Percentiles rank a stretch among this genome's conserved stretches.
phyloP scores from a whole-genome alignment of 1,284 basidiomycete genomes.

The Heterobasidion occidentale region DNA sequence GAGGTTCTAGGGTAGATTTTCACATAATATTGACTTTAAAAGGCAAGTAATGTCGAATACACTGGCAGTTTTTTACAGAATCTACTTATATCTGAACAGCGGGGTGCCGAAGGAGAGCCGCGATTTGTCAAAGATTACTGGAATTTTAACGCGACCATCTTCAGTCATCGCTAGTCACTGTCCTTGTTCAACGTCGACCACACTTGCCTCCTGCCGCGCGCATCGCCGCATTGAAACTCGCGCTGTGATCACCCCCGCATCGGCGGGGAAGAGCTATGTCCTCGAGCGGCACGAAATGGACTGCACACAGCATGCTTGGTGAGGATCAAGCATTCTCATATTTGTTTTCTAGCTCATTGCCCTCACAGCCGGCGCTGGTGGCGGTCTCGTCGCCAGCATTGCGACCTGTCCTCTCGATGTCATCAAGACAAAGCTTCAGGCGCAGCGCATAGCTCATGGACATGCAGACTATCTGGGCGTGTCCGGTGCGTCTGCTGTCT shows the following conservation, averaged over 20 bases:
- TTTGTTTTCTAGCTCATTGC: conserved; percentile 5
- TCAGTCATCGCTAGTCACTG: not conserved
- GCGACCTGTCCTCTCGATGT: conserved; percentile 98
- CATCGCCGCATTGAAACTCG: not conserved
- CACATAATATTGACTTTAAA: no score
- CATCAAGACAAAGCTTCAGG: conserved; percentile 95
- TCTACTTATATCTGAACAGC: no score
- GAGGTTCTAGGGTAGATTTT: no score
- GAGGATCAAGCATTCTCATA: conserved; percentile 13
- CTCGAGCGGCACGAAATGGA: conserved; percentile 49
- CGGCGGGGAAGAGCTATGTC: conserved; percentile 61
- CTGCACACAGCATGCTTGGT: conserved; percentile 73
- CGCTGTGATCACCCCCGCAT: conserved; percentile 32
- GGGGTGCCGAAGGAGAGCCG: not conserved
- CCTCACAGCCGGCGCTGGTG: conserved; percentile 66
- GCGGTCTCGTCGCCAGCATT: conserved; percentile 87
- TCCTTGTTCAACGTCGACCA: not conserved
- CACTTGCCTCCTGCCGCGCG: not conserved
- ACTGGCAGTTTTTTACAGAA: no score
- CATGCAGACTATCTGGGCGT: conserved; percentile 73
- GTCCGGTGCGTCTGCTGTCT: conserved; percentile 40
- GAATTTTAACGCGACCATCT: not conserved
- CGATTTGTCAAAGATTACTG: not conserved
- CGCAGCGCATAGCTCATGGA: conserved; percentile 66
- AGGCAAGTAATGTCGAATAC: no score